Base-by-base conservation (phyloP, 257 asterid genomes). In the Nicotiana otophora region DNA sequence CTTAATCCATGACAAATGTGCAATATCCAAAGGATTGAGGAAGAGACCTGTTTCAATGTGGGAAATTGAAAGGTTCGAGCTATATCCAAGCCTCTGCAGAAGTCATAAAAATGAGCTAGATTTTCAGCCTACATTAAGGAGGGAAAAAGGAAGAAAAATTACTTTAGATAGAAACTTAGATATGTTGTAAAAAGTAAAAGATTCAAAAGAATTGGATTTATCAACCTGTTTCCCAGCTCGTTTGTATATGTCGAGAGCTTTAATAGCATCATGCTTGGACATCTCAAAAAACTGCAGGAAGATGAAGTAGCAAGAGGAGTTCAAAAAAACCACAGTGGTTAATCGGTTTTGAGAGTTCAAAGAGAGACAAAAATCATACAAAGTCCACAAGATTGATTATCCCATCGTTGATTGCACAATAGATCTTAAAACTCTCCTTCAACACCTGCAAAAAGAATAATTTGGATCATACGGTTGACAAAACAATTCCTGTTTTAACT, bases 351-450 rank as follows among this genome's bases (percentile, higher is more conserved):
- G 63, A 51, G 15, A 51, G 36, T 15, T 75, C 5, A 0, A 75
- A 75, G 80, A 75, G 46, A 75, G 34, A 51, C 17, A 62, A 75
- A 16, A 4, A 75, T 26, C 80, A 75, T 91, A 95, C 99, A 91
- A 84, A 84, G 88, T 95, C 99, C 7, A 95, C 98, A 48, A 95
- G 93, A 88, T 88, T 91, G 80, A 95, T 92, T 78, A 95, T 94
- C 82, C 98, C 97, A 83, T 95, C 99, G 69, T 95, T 95, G 79
- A 95, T 89, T 4, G 98, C 92, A 89, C 97, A 94, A 55, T 95
- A 92, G 57, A 95, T 89, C 86, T 92, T 95, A 92, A 95, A 95
- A 86, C 98, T 93, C 87, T 93, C 98, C 85, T 93, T 95, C 83
- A 95, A 89, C 61, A 93, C 92, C 98, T 95, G 34, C 55, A 58